These are phyloP conservation scores for Tanacetum coccineum DNA, from an alignment of 129 eudicot genomes.

Conservation along the genomic window DNA sequence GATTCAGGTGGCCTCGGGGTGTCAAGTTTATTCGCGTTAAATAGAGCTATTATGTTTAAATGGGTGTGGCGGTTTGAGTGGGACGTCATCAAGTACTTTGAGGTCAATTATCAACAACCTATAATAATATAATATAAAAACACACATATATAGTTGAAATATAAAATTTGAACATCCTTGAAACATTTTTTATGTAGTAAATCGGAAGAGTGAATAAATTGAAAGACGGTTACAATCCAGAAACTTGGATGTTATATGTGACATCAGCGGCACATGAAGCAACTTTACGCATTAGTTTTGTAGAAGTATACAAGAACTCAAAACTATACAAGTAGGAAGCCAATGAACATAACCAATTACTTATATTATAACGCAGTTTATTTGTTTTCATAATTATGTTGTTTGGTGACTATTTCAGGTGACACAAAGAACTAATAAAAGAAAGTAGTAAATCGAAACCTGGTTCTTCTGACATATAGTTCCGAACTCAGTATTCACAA, in stretches of 20 bases:
- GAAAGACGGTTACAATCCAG: conserved; percentile 83
- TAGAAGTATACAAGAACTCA: conserved; percentile 58
- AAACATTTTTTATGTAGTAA: neutral
- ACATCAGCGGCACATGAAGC: conserved; percentile 71
- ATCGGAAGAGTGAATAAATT: too few relatives aligned
- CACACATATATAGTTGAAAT: neutral
- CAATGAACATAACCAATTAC: too few relatives aligned
- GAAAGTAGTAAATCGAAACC: too few relatives aligned
- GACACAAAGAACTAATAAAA: conserved; percentile 65
- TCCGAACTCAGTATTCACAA: too few relatives aligned
- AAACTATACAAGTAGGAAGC: too few relatives aligned
- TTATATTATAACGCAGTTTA: neutral
- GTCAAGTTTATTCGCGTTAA: too few relatives aligned
- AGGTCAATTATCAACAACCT: conserved; percentile 42
- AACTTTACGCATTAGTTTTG: conserved; percentile 46
- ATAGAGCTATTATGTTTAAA: conserved; percentile 64
- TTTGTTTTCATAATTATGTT: neutral
- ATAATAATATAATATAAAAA: neutral
- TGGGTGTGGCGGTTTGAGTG: conserved; percentile 87
- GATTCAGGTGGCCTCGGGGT: too few relatives aligned
- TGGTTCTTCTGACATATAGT: too few relatives aligned
- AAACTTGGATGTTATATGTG: conserved; percentile 89
- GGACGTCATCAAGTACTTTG: conserved; percentile 83
- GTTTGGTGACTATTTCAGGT: conserved; percentile 37
- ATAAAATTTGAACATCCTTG: neutral